Evolutionary conservation across 2,329 filamentous ascomycete species (phyloP), one percentile per base, ranked within the genome.

Genomic region (Xylariaceae sp.): DNA sequence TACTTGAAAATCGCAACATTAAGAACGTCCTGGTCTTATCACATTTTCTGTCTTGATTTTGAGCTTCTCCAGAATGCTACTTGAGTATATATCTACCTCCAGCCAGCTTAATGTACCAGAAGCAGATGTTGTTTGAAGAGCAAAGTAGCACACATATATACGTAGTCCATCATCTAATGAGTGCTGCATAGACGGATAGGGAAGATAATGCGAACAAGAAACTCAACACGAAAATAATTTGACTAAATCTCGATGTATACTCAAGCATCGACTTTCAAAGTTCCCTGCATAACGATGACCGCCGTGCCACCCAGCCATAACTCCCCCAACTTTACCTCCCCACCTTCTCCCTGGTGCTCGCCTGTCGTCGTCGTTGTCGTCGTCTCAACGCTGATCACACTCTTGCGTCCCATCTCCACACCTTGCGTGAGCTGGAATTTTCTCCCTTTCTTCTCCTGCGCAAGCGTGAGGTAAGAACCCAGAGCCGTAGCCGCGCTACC

Each of bases 351-450:
- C 16, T 10, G 58, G 20, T 23, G 26, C n/a, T 36, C 50, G 27
- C 27, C 42, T n/a, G 55, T 3, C 32, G 42, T 53, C 47, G 52
- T n/a, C n/a, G 24, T 41, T n/a, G 55, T 3, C 32, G 42, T 63
- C 48, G 80, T 73, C 50, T 79, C 73, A 29, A 83, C 76, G 32
- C 68, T 63, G 41, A 83, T 82, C 42, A 77, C 72, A 62, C 81
- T 84, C 67, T 72, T 72, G 59, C 84, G 71, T 5, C 84, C 85
- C 81, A 88, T 87, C 71, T 89, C 85, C 8, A 87, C 82, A 0
- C 85, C 86, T 71, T 89, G 86, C 53, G 81, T 81, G 57, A 88
- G 72, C 52, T 77, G 73, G 59, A 81, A 85, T 48, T 68, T 72
- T 37, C 33, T 57, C 4, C 47, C 59, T 47, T 20, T 52, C 66